Percentiles rank a stretch among this genome's conserved stretches.
These are phyloP conservation scores for Trifolium subterraneum DNA, from an alignment of 306 rosid genomes.

Conservation along the genomic window DNA sequence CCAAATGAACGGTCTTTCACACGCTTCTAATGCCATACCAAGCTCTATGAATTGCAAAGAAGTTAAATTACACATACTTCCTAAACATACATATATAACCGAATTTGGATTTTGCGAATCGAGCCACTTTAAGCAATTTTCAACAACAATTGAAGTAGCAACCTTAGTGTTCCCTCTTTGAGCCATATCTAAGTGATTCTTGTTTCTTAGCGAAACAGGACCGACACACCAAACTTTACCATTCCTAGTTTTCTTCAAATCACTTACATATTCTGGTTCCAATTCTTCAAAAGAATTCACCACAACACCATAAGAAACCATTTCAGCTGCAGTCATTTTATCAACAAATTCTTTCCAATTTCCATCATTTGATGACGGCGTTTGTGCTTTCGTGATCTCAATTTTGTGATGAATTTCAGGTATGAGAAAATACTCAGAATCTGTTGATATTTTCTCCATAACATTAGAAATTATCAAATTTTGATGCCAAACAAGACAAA, in stretches of 20 bases:
- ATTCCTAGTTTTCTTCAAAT: conserved; percentile 39
- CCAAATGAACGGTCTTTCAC: conserved; percentile 59
- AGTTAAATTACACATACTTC: conserved; percentile 53
- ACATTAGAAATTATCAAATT: conserved; percentile 32
- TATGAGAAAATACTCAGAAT: conserved; percentile 49
- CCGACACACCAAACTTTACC: conserved; percentile 58
- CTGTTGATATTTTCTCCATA: conserved; percentile 41
- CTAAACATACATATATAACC: conserved; percentile 62
- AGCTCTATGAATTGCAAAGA: conserved; percentile 55
- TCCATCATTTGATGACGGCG: not conserved
- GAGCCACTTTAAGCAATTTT: conserved; percentile 55
- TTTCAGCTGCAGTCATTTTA: conserved; percentile 52
- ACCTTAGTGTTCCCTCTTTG: conserved; percentile 45
- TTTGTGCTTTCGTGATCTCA: conserved; percentile 52
- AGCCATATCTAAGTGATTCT: conserved; percentile 42
- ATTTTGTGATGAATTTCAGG: conserved; percentile 54
- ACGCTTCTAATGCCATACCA: conserved; percentile 60
- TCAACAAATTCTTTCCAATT: conserved; percentile 35
- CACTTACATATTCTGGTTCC: conserved; percentile 50
- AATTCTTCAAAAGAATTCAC: conserved; percentile 69
- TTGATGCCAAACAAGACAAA: conserved; percentile 40
- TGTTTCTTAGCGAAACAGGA: conserved; percentile 54
- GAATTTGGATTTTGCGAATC: conserved; percentile 42
- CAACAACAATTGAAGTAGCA: conserved; percentile 38
- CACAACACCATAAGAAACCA: conserved; percentile 48